Evolutionary conservation across 768 basidiomycete species (phyloP).

Genomic region (Lyophyllum shimeji): DNA sequence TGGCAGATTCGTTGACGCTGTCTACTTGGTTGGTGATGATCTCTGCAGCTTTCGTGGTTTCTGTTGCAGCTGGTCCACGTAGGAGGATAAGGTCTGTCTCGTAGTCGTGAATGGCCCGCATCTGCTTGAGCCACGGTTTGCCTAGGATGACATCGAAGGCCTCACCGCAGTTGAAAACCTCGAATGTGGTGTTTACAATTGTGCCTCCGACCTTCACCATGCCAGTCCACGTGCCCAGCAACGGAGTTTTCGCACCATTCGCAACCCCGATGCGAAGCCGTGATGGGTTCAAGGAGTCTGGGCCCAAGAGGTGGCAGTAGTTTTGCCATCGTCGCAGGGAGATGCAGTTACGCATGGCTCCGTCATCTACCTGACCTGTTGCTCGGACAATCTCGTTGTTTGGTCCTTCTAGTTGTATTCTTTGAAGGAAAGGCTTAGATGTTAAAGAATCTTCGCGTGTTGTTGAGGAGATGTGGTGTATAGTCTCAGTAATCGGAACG

Average conservation of each 20-base stretch:
- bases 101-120: neutral
- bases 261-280: constrained; percentile 17
- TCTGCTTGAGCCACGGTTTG: constrained; percentile 24
- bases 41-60: too few species aligned
- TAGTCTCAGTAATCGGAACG: neutral
- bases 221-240: neutral
- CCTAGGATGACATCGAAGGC: constrained; percentile 20
- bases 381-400: neutral
- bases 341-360: neutral
- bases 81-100: too few species aligned
- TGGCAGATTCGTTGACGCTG: too few species aligned
- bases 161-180: neutral
- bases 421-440: neutral
- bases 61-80: too few species aligned
- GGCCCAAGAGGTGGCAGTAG: neutral
- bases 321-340: neutral
- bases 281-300: neutral
- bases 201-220: neutral
- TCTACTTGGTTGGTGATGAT: too few species aligned
- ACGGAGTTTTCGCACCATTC: constrained; percentile 9
- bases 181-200: constrained; percentile 10
- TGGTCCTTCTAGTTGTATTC: neutral
- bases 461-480: neutral
- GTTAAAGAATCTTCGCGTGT: neutral
- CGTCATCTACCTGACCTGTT: neutral